A percentile compares a stretch with the other conserved stretches of the same genome.
Evolutionary conservation across 106 monocot species (phyloP).

Genomic region (Narthecium ossifragum): DNA sequence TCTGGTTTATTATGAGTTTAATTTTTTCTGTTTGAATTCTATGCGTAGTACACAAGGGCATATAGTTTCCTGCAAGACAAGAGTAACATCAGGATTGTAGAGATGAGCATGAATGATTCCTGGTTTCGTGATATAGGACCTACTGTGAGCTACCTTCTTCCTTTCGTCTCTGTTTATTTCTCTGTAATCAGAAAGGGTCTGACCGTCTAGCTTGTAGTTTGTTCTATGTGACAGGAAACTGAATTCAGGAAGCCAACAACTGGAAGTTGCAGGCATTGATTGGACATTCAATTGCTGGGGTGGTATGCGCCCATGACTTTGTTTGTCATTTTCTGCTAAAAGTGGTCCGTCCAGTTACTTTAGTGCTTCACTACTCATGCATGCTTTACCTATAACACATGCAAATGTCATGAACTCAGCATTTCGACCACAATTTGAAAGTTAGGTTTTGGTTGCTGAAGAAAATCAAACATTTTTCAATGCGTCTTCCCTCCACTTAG

Average conservation of each 20-base stretch:
- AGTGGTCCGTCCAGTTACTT: too few relatives aligned
- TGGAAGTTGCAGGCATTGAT: constrained; percentile 77
- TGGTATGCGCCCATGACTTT: constrained; percentile 34
- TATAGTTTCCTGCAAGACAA: constrained; percentile 20
- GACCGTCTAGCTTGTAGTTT: constrained; percentile 51
- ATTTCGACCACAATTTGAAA: too few relatives aligned
- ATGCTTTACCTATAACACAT: too few relatives aligned
- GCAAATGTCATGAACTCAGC: too few relatives aligned
- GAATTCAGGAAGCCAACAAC: constrained; percentile 10
- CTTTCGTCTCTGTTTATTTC: background rate
- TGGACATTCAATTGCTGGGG: constrained; percentile 99
- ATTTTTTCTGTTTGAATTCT: constrained; percentile 2
- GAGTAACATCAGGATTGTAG: constrained; percentile 62
- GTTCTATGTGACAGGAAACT: constrained; percentile 39
- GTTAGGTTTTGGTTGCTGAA: too few relatives aligned
- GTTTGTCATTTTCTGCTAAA: background rate
- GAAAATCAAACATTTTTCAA: too few relatives aligned
- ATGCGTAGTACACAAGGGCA: constrained; percentile 68
- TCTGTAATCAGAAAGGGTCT: background rate
- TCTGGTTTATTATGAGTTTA: background rate
- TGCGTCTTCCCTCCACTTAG: too few relatives aligned
- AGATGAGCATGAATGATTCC: constrained; percentile 99
- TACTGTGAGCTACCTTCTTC: constrained; percentile 42
- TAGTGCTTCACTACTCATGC: too few relatives aligned
- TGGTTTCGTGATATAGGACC: constrained; percentile 98